Conservation (phyloP, 345 rosid genomes). For the Corchorus capsularis region DNA sequence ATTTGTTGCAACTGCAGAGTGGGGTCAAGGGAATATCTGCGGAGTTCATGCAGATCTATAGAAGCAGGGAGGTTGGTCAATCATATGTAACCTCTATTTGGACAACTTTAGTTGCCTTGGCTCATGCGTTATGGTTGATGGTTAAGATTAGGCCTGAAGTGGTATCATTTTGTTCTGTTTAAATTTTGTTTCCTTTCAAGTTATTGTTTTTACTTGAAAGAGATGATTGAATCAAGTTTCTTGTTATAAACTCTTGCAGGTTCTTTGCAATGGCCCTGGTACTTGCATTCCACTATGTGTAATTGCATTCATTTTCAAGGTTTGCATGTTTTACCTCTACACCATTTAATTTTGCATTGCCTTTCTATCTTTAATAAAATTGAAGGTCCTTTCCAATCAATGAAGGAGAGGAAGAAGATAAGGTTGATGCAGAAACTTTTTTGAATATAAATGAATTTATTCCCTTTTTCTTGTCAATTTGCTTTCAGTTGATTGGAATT, state of each 20-base stretch:
- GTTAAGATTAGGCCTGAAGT: constrained; percentile 82
- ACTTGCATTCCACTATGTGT: constrained; percentile 85
- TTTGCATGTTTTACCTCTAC: constrained; percentile 23
- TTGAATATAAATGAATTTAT: constrained; percentile 8
- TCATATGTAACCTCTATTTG: constrained; percentile 83
- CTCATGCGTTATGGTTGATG: constrained; percentile 77
- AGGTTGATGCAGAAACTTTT: background rate
- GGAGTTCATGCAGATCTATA: constrained; percentile 72
- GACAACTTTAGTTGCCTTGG: constrained; percentile 70
- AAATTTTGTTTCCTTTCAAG: background rate
- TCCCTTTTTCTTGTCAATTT: constrained; percentile 1
- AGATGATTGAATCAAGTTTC: constrained; percentile 12
- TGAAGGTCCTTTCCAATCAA: background rate
- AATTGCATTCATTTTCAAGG: constrained; percentile 86
- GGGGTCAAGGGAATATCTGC: constrained; percentile 36
- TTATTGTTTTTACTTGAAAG: constrained; percentile 6
- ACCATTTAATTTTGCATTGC: background rate
- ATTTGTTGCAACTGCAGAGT: constrained; percentile 34
- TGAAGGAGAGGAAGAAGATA: background rate
- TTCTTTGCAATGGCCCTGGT: constrained; percentile 97
- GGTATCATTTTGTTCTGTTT: constrained; percentile 43
- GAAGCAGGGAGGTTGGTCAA: constrained; percentile 98
- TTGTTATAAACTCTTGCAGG: constrained; percentile 33
- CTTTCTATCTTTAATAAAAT: background rate
- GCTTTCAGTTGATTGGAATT: constrained; percentile 66